A percentile compares a stretch with the other conserved stretches of the same genome.
phyloP scores from a whole-genome alignment of 139 green algal species.

The Coelastrella sp. region DNA sequence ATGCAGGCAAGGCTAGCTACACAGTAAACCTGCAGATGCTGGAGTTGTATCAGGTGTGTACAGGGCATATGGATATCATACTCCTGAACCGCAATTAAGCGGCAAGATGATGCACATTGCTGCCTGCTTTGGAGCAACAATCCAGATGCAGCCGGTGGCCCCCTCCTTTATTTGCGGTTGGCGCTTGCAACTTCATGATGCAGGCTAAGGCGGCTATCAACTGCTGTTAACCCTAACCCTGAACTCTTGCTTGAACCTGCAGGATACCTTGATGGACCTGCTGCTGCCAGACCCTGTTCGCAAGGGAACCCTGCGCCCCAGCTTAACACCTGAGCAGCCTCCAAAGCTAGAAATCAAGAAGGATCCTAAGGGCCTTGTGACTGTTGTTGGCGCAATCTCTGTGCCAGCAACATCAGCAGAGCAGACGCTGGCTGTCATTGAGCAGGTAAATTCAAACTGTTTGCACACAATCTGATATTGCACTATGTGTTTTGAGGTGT shows the following conservation, averaged over 20 bases:
- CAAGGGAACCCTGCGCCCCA: slow-evolving; percentile 16
- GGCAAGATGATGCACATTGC: no score
- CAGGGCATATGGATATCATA: background rate
- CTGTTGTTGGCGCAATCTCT: slow-evolving; percentile 85
- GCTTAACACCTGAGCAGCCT: slow-evolving; percentile 9
- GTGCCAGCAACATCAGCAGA: slow-evolving; percentile 63
- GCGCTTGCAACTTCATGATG: no score
- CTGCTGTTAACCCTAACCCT: no score
- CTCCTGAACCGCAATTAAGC: no score
- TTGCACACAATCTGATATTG: no score
- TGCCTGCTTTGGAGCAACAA: no score
- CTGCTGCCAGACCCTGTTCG: slow-evolving; percentile 67
- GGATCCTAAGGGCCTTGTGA: slow-evolving; percentile 95
- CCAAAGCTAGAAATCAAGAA: slow-evolving; percentile 98
- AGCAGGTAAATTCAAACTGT: slow-evolving; percentile 35
- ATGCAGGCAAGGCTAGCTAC: slow-evolving; percentile 85
- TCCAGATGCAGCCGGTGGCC: no score
- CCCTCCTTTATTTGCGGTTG: no score
- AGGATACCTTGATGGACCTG: slow-evolving; percentile 86
- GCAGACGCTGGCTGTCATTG: slow-evolving; percentile 38
- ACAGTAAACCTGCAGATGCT: slow-evolving; percentile 93
- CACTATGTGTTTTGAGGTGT: no score
- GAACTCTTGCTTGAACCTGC: slow-evolving; percentile 38
- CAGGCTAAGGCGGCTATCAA: no score
- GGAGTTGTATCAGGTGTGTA: slow-evolving; percentile 92